Evolutionary conservation across 1,139 yeast species (phyloP), one percentile per base, ranked within the genome.

Genomic region (Arxiozyma telluris): DNA sequence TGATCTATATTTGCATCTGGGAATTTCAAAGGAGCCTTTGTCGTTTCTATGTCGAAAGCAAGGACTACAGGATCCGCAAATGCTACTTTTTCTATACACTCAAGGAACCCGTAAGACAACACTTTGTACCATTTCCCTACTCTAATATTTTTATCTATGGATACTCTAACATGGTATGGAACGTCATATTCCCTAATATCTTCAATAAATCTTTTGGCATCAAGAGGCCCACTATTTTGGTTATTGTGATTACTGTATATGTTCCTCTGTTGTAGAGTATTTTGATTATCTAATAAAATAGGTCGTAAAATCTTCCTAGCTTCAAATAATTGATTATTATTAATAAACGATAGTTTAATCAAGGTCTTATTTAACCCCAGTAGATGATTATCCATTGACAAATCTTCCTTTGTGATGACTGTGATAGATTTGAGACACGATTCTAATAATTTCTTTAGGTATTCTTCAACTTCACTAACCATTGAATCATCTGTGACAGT

Each of bases 31-130:
- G 98, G 98, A 20, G 95, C 90, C 68, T 94, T 94, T 4, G 98
- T 90, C 1, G 99, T 94, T 75, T 94, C 99, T 54, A 94, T 94
- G 78, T 94, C 99, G 67, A 88, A 94, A 0, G 98, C 98, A 66
- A 94, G 71, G 5, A 94, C 93, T 12, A 94, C 97, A 0, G 98
- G 98, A 67, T 94, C 98, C 5, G 98, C 96, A 72, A 96, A 94
- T 47, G 95, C 95, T 54, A 90, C 83, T 61, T 86, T 83, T 45
- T 87, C 91, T 20, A 74, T 76, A 47, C 88, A 73, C 1, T 71
- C 73, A 9, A 83, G 74, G 9, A 75, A 76, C 0, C 85, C 83
- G 50, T 81, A 82, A 5, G 86, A 84, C 55, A 80, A 80, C 1
- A 93, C 95, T 44, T 81, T 78, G 67, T 93, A 94, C 99, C 99